phyloP scores from a whole-genome alignment of 192 early-diverging fungal genomes.

The Linnemannia zychae region DNA sequence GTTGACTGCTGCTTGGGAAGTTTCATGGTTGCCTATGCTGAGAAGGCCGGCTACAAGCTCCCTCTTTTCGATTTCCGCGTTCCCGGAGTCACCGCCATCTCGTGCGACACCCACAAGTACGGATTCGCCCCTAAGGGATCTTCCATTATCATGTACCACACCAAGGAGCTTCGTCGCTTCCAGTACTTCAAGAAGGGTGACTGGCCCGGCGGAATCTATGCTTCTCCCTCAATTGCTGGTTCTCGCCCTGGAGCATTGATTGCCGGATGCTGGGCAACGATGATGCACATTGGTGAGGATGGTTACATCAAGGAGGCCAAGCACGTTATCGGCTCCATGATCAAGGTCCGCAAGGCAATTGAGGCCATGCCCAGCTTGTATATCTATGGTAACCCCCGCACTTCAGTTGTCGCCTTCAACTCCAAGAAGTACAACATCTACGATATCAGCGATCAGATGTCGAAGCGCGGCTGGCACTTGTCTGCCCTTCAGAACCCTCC shows the following conservation, averaged over 20 bases:
- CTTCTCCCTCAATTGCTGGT: slow-evolving; percentile 91
- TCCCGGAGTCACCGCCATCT: slow-evolving; percentile 94
- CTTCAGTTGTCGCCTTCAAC: slow-evolving; percentile 88
- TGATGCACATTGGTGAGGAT: slow-evolving; percentile 87
- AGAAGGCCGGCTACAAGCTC: slow-evolving; percentile 92
- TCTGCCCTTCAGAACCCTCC: slow-evolving; percentile 91
- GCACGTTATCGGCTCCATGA: slow-evolving; percentile 78
- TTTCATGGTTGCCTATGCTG: slow-evolving; percentile 94
- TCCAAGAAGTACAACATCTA: slow-evolving; percentile 85
- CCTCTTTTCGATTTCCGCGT: slow-evolving; percentile 90
- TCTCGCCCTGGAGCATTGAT: slow-evolving; percentile 93
- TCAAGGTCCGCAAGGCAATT: slow-evolving; percentile 72
- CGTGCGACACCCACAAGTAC: slow-evolving; percentile 98
- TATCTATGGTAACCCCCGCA: slow-evolving; percentile 87
- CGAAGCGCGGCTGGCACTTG: slow-evolving; percentile 86
- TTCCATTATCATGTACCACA: slow-evolving; percentile 92
- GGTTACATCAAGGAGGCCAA: slow-evolving; percentile 90
- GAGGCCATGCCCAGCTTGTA: slow-evolving; percentile 75
- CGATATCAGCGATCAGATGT: slow-evolving; percentile 86
- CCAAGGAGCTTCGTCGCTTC: slow-evolving; percentile 83
- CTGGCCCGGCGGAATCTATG: slow-evolving; percentile 98
- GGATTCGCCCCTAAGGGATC: slow-evolving; percentile 99
- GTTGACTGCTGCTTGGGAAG: slow-evolving; percentile 97
- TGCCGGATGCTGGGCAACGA: slow-evolving; percentile 96
- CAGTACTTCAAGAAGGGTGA: slow-evolving; percentile 94